Base-by-base conservation (phyloP, 129 eudicot genomes). In the Flaveria ramosissima region DNA sequence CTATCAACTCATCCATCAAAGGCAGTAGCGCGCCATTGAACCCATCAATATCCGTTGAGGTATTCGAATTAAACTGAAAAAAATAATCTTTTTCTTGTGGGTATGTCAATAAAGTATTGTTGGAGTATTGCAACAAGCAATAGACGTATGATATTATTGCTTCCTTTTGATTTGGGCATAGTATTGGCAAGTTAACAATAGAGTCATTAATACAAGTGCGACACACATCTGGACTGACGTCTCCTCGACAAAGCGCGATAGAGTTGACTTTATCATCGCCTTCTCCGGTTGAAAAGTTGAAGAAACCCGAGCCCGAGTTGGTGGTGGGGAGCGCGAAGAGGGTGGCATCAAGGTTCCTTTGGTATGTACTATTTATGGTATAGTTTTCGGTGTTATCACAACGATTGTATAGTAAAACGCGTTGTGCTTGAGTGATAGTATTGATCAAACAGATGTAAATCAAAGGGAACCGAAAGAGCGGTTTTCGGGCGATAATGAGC, bases 231-330 rank as follows among this genome's bases (percentile, higher is more conserved):
- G 68, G 19, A 24, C 4, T 13, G 42, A 24, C 43, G 39, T 61
- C 68, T 3, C 68, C 68, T 61, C 43, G n/a, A 14, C 42, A 61
- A 24, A 61, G 68, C 3, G 68, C 68, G 41, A 61, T 14, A 13
- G 68, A 61, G n/a, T 61, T 61, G 68, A 10, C 43, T 2, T 14
- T 9, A 13, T 11, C 4, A 16, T 10, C 11, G 16, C 65, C 65
- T 61, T 61, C 42, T 11, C 68, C 42, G 9, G 68, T 24, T 8
- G 68, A 61, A 7, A 24, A 27, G 43, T 61, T 61, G 68, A 61
- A 61, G 41, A 61, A 61, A 13, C 68, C 68, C 5, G 4, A 61
- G 68, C 68, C 43, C 6, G 43, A 61, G 68, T 61, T 61, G 42
- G 68, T 24, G 42, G 68, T 27, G 42, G 68, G 68, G 68, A 61